These are phyloP conservation scores for Xylaria polymorpha DNA, from an alignment of 2,329 filamentous ascomycete genomes.

Conservation along the genomic window DNA sequence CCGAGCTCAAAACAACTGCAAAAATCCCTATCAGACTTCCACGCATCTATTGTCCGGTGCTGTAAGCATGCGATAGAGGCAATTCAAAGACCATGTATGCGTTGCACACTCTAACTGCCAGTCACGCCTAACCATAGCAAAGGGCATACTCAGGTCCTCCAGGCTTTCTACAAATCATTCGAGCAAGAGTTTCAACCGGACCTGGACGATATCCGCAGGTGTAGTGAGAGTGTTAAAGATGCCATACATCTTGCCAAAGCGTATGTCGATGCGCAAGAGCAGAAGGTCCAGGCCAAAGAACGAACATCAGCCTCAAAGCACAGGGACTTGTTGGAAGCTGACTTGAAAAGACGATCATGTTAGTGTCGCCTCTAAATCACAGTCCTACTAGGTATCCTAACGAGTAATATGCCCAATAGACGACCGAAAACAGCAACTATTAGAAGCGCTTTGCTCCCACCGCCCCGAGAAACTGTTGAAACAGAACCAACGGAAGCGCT, in stretches of 20 bases:
- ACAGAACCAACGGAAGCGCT: constrained; percentile 47
- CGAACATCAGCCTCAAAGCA: neutral
- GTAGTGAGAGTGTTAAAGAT: neutral
- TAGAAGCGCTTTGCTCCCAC: constrained; percentile 47
- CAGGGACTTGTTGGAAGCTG: neutral
- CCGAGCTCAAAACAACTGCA: neutral
- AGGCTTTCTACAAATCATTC: neutral
- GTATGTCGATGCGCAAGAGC: neutral
- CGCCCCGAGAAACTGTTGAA: constrained; percentile 44
- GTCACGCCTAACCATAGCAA: neutral
- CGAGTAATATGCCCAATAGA: neutral
- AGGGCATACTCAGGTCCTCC: neutral
- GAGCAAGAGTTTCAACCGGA: neutral
- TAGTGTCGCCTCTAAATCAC: neutral
- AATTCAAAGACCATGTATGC: neutral
- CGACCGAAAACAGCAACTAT: constrained; percentile 41
- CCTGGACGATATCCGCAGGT: neutral
- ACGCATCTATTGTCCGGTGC: neutral
- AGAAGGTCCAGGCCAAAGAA: constrained; percentile 7
- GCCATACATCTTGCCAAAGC: neutral
- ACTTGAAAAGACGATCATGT: neutral
- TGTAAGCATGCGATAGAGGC: constrained; percentile 1
- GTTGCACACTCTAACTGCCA: neutral
- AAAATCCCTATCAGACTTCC: neutral
- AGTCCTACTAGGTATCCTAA: neutral